A percentile compares a stretch with the other conserved stretches of the same genome.
Conservation (phyloP, 441 rosid genomes). For the Cnidoscolus chayamansa region DNA sequence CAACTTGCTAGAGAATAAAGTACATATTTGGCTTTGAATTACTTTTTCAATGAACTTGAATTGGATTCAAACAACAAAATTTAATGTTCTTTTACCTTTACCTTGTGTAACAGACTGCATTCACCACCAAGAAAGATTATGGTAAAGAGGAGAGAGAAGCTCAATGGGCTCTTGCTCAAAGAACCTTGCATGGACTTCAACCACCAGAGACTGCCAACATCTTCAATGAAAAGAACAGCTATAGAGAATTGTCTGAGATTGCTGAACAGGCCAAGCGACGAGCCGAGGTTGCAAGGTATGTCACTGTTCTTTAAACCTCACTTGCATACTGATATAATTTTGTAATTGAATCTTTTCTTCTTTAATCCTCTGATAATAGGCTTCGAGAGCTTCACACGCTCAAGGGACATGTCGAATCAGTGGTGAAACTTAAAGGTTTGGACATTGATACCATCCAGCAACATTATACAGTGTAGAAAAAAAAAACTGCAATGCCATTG, state of each 20-base stretch:
- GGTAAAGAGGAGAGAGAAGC: slow-evolving; percentile 82
- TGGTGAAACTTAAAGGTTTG: slow-evolving; percentile 89
- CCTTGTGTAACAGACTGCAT: slow-evolving; percentile 47
- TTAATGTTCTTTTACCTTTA: no score
- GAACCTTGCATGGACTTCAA: slow-evolving; percentile 77
- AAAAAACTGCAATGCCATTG: not conserved
- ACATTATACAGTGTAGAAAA: slow-evolving; percentile 76
- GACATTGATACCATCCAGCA: slow-evolving; percentile 92
- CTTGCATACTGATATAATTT: not conserved
- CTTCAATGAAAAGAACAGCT: slow-evolving; percentile 56
- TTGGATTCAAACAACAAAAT: not conserved
- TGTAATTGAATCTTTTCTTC: not conserved
- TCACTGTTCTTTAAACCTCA: not conserved
- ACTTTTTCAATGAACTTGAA: not conserved
- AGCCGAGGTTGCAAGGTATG: slow-evolving; percentile 75
- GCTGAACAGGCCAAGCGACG: slow-evolving; percentile 84
- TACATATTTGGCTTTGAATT: slow-evolving; percentile 16
- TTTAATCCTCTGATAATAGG: slow-evolving; percentile 33
- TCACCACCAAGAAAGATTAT: slow-evolving; percentile 76
- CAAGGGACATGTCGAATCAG: slow-evolving; percentile 94
- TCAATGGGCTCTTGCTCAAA: slow-evolving; percentile 77
- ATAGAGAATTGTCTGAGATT: slow-evolving; percentile 68
- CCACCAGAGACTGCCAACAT: slow-evolving; percentile 41
- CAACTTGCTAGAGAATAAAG: slow-evolving; percentile 66
- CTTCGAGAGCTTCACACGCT: slow-evolving; percentile 91